These are phyloP conservation scores for Crucibulum laeve DNA, from an alignment of 768 basidiomycete species.

Conservation along the genomic window DNA sequence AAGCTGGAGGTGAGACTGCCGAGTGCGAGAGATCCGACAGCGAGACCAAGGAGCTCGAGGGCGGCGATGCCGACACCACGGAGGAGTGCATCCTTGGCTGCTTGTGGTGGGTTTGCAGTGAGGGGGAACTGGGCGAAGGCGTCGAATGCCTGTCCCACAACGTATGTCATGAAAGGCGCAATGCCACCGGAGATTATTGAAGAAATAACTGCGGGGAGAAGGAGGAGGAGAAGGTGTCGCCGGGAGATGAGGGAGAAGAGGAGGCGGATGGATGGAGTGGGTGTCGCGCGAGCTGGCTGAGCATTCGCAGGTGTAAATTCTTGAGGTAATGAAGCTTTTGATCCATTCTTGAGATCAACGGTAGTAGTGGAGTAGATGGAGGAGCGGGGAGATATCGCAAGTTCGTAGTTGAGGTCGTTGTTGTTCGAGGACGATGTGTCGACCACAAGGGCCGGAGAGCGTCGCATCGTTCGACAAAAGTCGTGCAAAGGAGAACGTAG, in stretches of 20 bases:
- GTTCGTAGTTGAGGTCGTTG: slow-evolving; percentile 15
- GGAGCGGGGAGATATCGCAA: slow-evolving; percentile 16
- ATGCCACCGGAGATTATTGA: slow-evolving; percentile 66
- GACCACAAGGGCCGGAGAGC: slow-evolving; percentile 14
- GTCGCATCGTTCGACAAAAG: slow-evolving; percentile 16
- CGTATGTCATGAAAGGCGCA: slow-evolving; percentile 82
- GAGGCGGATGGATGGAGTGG: slow-evolving; percentile 50
- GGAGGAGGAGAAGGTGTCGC: slow-evolving; percentile 49
- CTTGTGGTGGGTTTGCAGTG: slow-evolving; percentile 48
- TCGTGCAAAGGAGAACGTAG: slow-evolving; percentile 1
- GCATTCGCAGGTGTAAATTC: slow-evolving; percentile 9
- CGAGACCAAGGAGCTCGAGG: slow-evolving; percentile 72
- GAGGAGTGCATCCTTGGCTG: slow-evolving; percentile 52
- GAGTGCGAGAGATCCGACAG: slow-evolving; percentile 60
- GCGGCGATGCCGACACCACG: slow-evolving; percentile 57
- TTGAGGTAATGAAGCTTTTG: slow-evolving; percentile 4
- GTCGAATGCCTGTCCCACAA: slow-evolving; percentile 63
- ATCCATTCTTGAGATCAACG: slow-evolving; percentile 1
- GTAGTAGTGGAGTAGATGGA: slow-evolving; percentile 17
- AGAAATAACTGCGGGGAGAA: slow-evolving; percentile 59
- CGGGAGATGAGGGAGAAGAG: slow-evolving; percentile 65
- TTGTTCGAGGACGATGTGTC: slow-evolving; percentile 12
- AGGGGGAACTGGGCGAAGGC: slow-evolving; percentile 41
- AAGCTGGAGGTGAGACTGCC: slow-evolving; percentile 72
- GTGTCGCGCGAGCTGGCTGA: slow-evolving; percentile 7